phyloP scores from a whole-genome alignment of 1,284 basidiomycete genomes.

The Cystobasidium sp. region DNA sequence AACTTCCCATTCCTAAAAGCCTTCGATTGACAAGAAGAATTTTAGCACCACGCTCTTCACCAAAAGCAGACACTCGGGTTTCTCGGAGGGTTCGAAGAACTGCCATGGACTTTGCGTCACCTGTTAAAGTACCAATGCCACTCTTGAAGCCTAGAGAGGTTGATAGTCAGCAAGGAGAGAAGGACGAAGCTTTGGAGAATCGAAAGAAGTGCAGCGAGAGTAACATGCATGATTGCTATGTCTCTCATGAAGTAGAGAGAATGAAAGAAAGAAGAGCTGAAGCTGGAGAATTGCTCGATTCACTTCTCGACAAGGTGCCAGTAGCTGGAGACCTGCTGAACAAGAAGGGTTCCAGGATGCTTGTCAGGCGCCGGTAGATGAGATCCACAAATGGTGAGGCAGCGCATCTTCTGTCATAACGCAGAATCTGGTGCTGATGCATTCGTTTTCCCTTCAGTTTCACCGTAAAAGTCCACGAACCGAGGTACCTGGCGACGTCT shows the following conservation, averaged over 20 bases:
- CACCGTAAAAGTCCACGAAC: too few relatives aligned
- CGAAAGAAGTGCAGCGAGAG: constrained; percentile 24
- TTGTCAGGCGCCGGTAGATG: not conserved
- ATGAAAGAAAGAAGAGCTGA: constrained; percentile 27
- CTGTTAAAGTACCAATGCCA: constrained; percentile 31
- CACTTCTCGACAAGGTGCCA: not conserved
- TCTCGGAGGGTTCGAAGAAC: not conserved
- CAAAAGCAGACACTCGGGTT: constrained; percentile 19
- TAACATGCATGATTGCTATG: constrained; percentile 38
- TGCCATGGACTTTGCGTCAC: constrained; percentile 6
- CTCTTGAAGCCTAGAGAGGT: constrained; percentile 29
- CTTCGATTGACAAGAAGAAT: not conserved
- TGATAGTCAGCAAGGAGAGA: constrained; percentile 34
- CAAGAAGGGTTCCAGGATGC: not conserved
- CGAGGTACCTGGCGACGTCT: too few relatives aligned
- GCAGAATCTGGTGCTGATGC: too few relatives aligned
- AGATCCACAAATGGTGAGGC: not conserved
- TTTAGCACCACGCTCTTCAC: constrained; percentile 12
- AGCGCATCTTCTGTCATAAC: not conserved
- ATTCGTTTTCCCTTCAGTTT: too few relatives aligned
- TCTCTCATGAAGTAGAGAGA: constrained; percentile 23
- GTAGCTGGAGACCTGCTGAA: not conserved
- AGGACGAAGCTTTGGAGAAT: constrained; percentile 30
- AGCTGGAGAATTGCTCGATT: not conserved
- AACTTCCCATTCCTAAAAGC: constrained; percentile 6